Evolutionary conservation across 2,329 filamentous ascomycete genomes (phyloP).

Genomic region (Colletotrichum sp.): DNA sequence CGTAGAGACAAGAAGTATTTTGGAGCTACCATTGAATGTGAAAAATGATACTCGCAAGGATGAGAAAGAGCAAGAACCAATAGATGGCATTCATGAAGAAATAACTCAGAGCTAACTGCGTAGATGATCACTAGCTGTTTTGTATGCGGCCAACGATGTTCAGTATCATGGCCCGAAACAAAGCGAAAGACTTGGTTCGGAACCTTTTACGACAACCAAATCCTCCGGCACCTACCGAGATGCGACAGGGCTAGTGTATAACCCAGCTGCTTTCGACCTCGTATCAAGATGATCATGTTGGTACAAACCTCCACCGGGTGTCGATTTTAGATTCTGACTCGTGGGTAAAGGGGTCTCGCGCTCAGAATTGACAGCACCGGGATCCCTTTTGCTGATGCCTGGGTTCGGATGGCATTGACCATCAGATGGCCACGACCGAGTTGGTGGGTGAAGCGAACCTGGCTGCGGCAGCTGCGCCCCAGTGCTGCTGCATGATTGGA

Average conservation of each 20-base stretch:
- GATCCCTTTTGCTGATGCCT: constrained; percentile 5
- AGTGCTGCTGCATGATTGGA: not conserved
- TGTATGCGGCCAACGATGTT: not conserved
- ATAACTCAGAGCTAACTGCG: not conserved
- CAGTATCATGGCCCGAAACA: not conserved
- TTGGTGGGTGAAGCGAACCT: not conserved
- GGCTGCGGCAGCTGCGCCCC: not conserved
- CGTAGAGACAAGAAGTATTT: not conserved
- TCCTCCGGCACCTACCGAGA: not conserved
- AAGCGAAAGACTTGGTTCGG: not conserved
- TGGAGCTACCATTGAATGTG: not conserved
- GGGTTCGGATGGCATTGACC: not conserved
- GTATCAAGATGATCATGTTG: not conserved
- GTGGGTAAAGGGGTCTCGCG: not conserved
- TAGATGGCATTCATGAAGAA: not conserved
- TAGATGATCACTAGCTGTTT: not conserved
- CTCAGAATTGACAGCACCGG: not conserved
- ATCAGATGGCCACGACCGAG: not conserved
- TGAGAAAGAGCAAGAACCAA: not conserved
- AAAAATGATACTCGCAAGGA: not conserved
- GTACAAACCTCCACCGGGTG: not conserved
- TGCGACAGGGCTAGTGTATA: not conserved
- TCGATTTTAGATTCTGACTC: not conserved
- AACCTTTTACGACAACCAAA: not conserved
- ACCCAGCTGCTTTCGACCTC: not conserved